Base-by-base conservation (phyloP, 2,329 filamentous ascomycete species). In the Fusarium nygamai region DNA sequence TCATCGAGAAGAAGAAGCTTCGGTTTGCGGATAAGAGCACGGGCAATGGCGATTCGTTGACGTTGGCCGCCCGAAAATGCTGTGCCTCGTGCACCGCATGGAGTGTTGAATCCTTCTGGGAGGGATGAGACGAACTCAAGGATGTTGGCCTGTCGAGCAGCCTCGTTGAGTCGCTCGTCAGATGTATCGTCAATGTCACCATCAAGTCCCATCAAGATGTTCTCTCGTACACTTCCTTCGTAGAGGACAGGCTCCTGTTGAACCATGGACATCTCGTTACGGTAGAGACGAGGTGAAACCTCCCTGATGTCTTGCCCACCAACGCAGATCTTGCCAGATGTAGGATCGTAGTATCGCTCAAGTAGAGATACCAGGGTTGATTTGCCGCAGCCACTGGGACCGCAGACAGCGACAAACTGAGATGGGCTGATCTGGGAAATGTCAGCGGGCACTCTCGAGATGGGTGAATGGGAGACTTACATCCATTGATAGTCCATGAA, bases 41-140 rank as follows among this genome's bases (percentile, higher is more conserved):
- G 86, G 2, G 92, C 91, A 67, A 93, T 93, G 4, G 91, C 90
- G 36, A 92, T 86, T 14, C 90, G 88, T 78, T 93, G 91, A 22
- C 90, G 84, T 77, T 93, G 91, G 2, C 92, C 92, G 34, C 92
- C 92, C 5, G 89, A 92, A 4, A 93, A 82, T 75, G 91, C 89
- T 41, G 89, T 87, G 1, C 91, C 91, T 27, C 87, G 86, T 72
- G 91, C 87, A 7, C 91, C 91, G 8, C 92, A 90, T 5, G 84
- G 82, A 0, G 90, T 91, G 3, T 86, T 83, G 69, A 92, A 90
- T 2, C 88, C 88, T 38, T 80, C 76, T 3, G 78, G 78, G 0
- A 80, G 70, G 1, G 78, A 80, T 0, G 71, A 71, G 27, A 81
- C 50, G 62, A 88, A 88, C 36, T 86, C 85, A 54, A 84, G 82